These are phyloP conservation scores for Fraxinus pennsylvanica DNA, from an alignment of 257 asterid genomes.

Conservation along the genomic window DNA sequence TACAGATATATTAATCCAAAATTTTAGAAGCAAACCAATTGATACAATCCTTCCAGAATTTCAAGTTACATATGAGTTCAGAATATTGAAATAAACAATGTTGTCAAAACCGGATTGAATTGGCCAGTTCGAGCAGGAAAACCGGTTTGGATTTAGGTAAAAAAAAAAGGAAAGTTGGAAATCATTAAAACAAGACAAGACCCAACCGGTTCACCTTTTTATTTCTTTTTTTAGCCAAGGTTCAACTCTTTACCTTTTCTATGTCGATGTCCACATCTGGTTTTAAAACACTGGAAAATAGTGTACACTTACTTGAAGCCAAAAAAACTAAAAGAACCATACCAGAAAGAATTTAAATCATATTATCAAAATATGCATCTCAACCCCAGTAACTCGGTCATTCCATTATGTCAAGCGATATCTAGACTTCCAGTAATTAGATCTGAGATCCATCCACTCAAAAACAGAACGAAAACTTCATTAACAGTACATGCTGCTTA, in stretches of 20 bases:
- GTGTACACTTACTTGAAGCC: conserved; percentile 3
- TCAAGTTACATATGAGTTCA: neutral
- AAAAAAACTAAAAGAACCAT: conserved; percentile 16
- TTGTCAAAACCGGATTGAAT: neutral
- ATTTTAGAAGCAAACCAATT: conserved; percentile 15
- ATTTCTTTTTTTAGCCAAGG: neutral
- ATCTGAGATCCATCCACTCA: conserved; percentile 2
- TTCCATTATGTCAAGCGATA: conserved; percentile 5
- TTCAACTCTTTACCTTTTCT: neutral
- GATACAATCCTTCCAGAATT: neutral
- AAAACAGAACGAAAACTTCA: neutral
- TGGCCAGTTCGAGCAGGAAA: neutral
- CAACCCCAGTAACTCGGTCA: conserved; percentile 5
- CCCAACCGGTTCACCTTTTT: too few species aligned
- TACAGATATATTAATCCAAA: conserved; percentile 6
- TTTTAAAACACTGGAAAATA: neutral
- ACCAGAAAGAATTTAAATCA: neutral
- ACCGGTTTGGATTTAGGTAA: neutral
- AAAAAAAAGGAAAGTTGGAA: neutral
- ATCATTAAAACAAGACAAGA: neutral
- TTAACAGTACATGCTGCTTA: neutral
- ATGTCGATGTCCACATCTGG: neutral
- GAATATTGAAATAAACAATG: neutral
- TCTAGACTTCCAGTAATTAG: neutral
- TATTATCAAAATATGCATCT: conserved; percentile 16